These are phyloP conservation scores for Penicillium sp. DNA, from an alignment of 2,329 filamentous ascomycete species.

Conservation along the genomic window DNA sequence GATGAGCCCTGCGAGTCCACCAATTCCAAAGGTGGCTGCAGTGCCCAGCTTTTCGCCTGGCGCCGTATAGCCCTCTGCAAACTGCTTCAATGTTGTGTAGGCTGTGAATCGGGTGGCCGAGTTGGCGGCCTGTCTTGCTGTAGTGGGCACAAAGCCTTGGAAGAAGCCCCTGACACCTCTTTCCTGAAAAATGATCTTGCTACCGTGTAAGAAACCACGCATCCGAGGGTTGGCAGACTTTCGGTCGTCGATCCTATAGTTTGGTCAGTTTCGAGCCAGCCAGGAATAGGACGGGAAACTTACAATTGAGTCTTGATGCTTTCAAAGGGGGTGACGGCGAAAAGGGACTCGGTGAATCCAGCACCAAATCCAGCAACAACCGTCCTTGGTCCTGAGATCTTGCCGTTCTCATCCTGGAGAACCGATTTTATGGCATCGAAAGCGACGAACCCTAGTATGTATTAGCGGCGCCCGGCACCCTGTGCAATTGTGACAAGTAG, in stretches of 20 bases:
- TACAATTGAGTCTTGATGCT: slow-evolving; percentile 95
- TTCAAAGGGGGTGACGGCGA: slow-evolving; percentile 95
- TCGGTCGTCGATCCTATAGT: slow-evolving; percentile 81
- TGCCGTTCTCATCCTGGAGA: slow-evolving; percentile 78
- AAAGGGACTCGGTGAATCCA: slow-evolving; percentile 85
- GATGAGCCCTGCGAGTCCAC: slow-evolving; percentile 81
- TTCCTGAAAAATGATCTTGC: slow-evolving; percentile 80
- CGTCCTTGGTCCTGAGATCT: slow-evolving; percentile 83
- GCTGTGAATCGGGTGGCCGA: slow-evolving; percentile 86
- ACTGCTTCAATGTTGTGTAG: slow-evolving; percentile 86
- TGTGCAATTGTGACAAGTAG: background rate
- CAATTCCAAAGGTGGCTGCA: slow-evolving; percentile 84
- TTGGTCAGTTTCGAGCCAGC: background rate
- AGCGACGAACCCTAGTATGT: slow-evolving; percentile 72
- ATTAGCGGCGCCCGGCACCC: background rate
- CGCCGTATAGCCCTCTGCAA: slow-evolving; percentile 86
- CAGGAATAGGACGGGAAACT: slow-evolving; percentile 3
- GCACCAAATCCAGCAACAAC: slow-evolving; percentile 93
- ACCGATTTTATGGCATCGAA: slow-evolving; percentile 91
- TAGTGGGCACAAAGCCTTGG: slow-evolving; percentile 93
- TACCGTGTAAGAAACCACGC: slow-evolving; percentile 87
- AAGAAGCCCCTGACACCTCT: slow-evolving; percentile 90
- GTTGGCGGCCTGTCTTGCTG: slow-evolving; percentile 90
- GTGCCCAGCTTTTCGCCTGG: slow-evolving; percentile 93
- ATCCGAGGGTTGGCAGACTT: slow-evolving; percentile 82